Conservation (phyloP, 106 monocot species). For the Vanilla planifolia region DNA sequence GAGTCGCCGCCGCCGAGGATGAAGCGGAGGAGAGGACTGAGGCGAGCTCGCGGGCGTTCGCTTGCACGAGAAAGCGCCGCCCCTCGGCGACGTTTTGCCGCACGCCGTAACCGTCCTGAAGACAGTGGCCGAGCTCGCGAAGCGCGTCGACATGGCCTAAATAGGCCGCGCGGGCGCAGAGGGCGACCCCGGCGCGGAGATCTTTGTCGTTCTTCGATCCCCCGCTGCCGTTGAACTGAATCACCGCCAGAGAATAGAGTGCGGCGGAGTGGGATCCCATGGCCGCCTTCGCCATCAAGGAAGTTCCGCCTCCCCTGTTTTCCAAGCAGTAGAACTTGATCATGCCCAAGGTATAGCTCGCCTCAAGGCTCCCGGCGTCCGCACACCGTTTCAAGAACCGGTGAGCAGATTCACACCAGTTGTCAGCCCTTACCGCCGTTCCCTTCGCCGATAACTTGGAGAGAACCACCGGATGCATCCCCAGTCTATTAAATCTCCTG, state of each 20-base stretch:
- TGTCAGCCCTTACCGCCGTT: conserved; percentile 23
- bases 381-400: conserved; percentile 34
- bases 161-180: conserved; percentile 57
- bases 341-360: conserved; percentile 23
- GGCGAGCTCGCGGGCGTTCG: conserved; percentile 38
- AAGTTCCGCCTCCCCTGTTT: conserved; percentile 24
- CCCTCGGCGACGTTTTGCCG: conserved; percentile 45
- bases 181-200: conserved; percentile 57
- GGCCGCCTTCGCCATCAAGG: conserved; percentile 55
- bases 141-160: conserved; percentile 72
- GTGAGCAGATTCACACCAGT: conserved; percentile 39
- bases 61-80: conserved; percentile 43
- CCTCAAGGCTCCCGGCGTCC: conserved; percentile 42
- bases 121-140: conserved; percentile 85
- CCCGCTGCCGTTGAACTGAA: conserved; percentile 76
- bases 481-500: conserved; percentile 29
- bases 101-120: conserved; percentile 77
- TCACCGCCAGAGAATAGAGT: conserved; percentile 56
- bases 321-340: conserved; percentile 65
- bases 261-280: conserved; percentile 51
- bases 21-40: too few species aligned
- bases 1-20: too few species aligned
- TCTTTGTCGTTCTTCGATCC: conserved; percentile 57
- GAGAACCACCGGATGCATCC: conserved; percentile 17
- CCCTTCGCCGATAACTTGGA: conserved; percentile 21